Evolutionary conservation across 2,329 filamentous ascomycete genomes (phyloP).

Genomic region (Pyrenochaeta sp.): DNA sequence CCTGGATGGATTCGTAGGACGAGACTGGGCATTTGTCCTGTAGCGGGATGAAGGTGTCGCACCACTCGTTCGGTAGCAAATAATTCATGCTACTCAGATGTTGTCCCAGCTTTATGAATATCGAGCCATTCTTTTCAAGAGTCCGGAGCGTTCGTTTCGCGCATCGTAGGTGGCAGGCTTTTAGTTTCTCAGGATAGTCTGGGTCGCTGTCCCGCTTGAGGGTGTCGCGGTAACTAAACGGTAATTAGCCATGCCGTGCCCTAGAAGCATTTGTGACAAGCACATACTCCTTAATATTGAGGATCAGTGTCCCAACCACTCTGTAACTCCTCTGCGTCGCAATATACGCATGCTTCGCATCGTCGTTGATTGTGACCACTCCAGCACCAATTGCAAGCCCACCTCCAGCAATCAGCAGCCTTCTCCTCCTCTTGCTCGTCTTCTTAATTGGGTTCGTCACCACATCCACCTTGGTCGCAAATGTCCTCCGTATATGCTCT

Average conservation of each 20-base stretch:
- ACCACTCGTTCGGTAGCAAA: constrained; percentile 90
- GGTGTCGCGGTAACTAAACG: constrained; percentile 80
- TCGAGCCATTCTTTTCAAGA: constrained; percentile 94
- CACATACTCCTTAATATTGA: constrained; percentile 88
- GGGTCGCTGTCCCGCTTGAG: constrained; percentile 74
- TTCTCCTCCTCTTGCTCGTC: constrained; percentile 36
- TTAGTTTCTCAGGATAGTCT: constrained; percentile 73
- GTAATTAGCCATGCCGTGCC: constrained; percentile 20
- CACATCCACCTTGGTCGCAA: constrained; percentile 23
- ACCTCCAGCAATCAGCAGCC: constrained; percentile 37
- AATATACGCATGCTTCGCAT: constrained; percentile 79
- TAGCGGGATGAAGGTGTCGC: constrained; percentile 90
- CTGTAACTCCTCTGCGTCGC: constrained; percentile 80
- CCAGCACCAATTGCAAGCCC: constrained; percentile 50
- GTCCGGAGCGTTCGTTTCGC: constrained; percentile 86
- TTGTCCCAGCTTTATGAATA: constrained; percentile 97
- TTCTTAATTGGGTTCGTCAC: constrained; percentile 13
- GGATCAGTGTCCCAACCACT: constrained; percentile 75
- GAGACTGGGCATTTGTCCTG: constrained; percentile 97
- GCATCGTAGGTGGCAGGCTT: constrained; percentile 90
- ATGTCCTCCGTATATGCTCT: constrained; percentile 8
- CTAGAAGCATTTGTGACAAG: not conserved
- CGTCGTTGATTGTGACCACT: constrained; percentile 64
- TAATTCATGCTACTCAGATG: constrained; percentile 98
- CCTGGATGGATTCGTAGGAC: constrained; percentile 82